These are phyloP conservation scores for Linnemannia schmuckeri DNA, from an alignment of 192 early-diverging fungal genomes.

Conservation along the genomic window DNA sequence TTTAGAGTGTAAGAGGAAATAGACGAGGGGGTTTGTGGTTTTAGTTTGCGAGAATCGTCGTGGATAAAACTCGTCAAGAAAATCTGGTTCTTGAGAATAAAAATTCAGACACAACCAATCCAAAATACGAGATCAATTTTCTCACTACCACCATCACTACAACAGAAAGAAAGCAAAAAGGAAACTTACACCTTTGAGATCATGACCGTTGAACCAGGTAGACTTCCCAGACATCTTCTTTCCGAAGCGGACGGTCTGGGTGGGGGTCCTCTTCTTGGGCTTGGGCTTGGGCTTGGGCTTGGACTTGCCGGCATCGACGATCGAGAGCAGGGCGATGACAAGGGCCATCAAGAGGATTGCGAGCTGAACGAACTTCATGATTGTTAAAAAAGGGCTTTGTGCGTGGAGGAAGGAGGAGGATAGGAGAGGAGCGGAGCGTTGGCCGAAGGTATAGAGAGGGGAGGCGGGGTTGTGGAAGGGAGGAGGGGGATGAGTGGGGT, in stretches of 20 bases:
- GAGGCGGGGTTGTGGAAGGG: neutral
- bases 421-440: neutral
- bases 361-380: conserved; percentile 49
- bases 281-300: conserved; percentile 16
- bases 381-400: neutral
- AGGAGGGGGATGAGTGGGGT: neutral
- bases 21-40: neutral
- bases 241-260: conserved; percentile 23
- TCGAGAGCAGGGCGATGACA: conserved; percentile 30
- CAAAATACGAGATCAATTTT: neutral
- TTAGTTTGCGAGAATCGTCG: neutral
- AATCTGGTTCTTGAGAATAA: neutral
- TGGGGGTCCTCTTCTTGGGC: neutral
- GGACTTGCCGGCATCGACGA: conserved; percentile 28
- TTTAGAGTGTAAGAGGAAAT: neutral
- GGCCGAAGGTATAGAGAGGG: neutral
- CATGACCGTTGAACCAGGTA: conserved; percentile 51
- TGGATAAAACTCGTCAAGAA: neutral
- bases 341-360: conserved; percentile 37
- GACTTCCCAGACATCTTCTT: conserved; percentile 25
- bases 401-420: neutral
- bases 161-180: neutral
- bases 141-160: neutral
- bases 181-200: conserved; percentile 44
- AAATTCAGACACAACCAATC: neutral